Percentiles rank a stretch among this genome's conserved stretches.
Evolutionary conservation across 2,329 filamentous ascomycete genomes (phyloP).

Genomic region (Sclerotinia sclerotiorum): DNA sequence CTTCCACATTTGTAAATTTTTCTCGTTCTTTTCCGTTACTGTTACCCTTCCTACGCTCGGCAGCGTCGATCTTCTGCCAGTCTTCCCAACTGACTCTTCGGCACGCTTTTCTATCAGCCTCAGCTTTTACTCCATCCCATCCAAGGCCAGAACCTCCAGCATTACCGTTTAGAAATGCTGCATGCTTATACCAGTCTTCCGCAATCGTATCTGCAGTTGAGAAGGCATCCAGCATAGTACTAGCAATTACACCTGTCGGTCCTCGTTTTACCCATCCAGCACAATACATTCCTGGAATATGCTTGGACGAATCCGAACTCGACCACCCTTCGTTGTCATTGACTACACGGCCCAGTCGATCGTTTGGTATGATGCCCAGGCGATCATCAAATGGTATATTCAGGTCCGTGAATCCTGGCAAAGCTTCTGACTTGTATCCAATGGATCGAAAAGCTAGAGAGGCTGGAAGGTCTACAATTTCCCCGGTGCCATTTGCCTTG

Average conservation of each 20-base stretch:
- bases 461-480: constrained; percentile 57
- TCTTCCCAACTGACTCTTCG: constrained; percentile 76
- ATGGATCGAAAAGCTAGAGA: constrained; percentile 87
- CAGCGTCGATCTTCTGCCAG: constrained; percentile 82
- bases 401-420: constrained; percentile 71
- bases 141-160: constrained; percentile 52
- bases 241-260: constrained; percentile 92
- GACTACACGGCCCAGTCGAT: constrained; percentile 72
- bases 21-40: constrained; percentile 74
- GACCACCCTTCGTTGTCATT: constrained; percentile 27
- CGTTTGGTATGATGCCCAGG: constrained; percentile 78
- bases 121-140: constrained; percentile 73
- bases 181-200: constrained; percentile 64
- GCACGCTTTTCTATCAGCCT: constrained; percentile 56
- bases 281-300: constrained; percentile 76
- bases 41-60: constrained; percentile 67
- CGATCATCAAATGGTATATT: constrained; percentile 75
- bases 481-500: constrained; percentile 50
- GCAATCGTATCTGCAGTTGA: constrained; percentile 80
- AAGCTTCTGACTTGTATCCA: constrained; percentile 80
- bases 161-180: constrained; percentile 50
- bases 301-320: constrained; percentile 25
- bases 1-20: constrained; percentile 58
- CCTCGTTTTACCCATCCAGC: constrained; percentile 96
- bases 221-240: constrained; percentile 94